Evolutionary conservation across 495 filamentous ascomycete species (phyloP).

Genomic region (Talaromyces thailandensis): DNA sequence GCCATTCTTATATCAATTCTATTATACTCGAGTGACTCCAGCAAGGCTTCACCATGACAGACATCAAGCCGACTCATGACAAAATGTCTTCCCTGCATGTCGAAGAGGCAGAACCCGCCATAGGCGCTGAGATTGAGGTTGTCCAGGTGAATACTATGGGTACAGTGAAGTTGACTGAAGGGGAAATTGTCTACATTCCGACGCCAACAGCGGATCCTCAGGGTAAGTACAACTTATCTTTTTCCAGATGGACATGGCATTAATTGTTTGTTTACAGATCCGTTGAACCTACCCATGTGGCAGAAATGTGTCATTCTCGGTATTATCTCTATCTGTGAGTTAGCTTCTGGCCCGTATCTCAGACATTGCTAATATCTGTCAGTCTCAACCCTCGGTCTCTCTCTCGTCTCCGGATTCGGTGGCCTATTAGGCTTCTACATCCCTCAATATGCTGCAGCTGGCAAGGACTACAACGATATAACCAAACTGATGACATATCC

Average conservation of each 20-base stretch:
- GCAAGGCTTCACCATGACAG: background rate
- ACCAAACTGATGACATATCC: conserved; percentile 26
- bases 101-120: conserved; percentile 11
- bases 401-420: conserved; percentile 21
- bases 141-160: conserved; percentile 15
- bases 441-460: conserved; percentile 11
- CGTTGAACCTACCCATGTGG: conserved; percentile 20
- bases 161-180: conserved; percentile 21
- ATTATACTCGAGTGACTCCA: background rate
- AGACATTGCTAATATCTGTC: background rate
- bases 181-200: conserved; percentile 20
- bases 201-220: conserved; percentile 21
- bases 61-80: background rate
- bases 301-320: conserved; percentile 17
- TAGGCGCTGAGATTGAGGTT: background rate
- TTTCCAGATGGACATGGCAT: background rate
- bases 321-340: conserved; percentile 20
- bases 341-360: conserved; percentile 8
- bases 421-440: conserved; percentile 19
- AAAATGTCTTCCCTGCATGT: conserved; percentile 10
- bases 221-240: conserved; percentile 5
- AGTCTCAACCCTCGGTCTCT: conserved; percentile 20
- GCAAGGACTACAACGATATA: conserved; percentile 18
- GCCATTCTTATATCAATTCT: background rate
- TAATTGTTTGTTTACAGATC: conserved; percentile 13